Evolutionary conservation across 2,329 filamentous ascomycete species (phyloP).

Genomic region (Ceratocystis cacaofunesta): DNA sequence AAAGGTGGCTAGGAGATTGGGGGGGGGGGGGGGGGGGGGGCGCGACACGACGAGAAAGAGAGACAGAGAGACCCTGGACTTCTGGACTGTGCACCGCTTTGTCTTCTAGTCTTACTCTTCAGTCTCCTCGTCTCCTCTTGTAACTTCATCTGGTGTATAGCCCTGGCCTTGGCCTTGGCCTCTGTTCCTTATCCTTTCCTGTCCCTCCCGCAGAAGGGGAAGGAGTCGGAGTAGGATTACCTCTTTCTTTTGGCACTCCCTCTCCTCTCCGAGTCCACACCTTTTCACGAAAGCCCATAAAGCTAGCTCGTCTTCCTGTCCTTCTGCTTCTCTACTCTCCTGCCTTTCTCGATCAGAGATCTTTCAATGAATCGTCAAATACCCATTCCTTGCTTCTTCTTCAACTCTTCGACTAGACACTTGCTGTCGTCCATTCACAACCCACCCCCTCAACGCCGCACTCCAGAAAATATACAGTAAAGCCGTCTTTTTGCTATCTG

Average conservation of each 20-base stretch:
- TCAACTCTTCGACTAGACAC: constrained; percentile 7
- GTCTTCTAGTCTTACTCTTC: background rate
- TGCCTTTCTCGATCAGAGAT: constrained; percentile 5
- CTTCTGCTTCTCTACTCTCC: background rate
- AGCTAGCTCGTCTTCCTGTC: background rate
- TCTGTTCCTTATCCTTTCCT: background rate
- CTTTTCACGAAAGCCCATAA: constrained; percentile 2
- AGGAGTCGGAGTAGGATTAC: background rate
- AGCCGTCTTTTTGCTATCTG: background rate
- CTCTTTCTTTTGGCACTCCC: background rate
- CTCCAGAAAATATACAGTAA: constrained; percentile 1
- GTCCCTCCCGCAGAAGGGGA: background rate
- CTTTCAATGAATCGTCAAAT: constrained; percentile 8
- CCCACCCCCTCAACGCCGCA: constrained; percentile 3
- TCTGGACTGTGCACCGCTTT: background rate
- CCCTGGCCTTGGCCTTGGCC: background rate
- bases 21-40: background rate
- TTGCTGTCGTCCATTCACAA: constrained; percentile 5
- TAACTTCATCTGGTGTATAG: background rate
- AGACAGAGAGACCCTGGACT: background rate
- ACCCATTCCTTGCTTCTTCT: constrained; percentile 3
- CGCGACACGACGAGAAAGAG: background rate
- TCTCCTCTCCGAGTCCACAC: background rate
- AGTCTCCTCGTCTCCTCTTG: background rate
- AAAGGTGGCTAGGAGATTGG: background rate